A percentile compares a stretch with the other conserved stretches of the same genome.
Evolutionary conservation across 2,329 filamentous ascomycete genomes (phyloP).

Genomic region (Trichoderma guizhouense): DNA sequence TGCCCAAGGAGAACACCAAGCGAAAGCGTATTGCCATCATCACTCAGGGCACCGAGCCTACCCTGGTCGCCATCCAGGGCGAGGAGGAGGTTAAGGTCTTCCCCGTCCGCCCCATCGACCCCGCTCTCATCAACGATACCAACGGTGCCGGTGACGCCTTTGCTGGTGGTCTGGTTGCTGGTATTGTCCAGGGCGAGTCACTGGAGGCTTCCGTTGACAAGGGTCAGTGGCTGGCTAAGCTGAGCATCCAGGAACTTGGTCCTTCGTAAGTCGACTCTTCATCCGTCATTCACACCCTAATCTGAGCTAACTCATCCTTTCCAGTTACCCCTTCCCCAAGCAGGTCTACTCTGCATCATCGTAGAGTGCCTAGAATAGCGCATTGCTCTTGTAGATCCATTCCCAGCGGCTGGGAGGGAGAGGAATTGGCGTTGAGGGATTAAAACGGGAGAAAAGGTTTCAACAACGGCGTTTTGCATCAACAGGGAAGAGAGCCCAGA

Average conservation of each 20-base stretch:
- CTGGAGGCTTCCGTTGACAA: constrained; percentile 79
- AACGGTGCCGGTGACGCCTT: constrained; percentile 97
- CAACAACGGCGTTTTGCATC: constrained; percentile 51
- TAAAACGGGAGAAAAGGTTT: constrained; percentile 44
- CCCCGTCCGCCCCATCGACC: constrained; percentile 74
- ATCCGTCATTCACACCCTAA: neutral
- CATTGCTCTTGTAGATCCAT: constrained; percentile 27
- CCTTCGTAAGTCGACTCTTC: constrained; percentile 70
- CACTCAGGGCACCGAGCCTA: constrained; percentile 91
- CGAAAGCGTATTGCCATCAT: constrained; percentile 84
- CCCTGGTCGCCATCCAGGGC: constrained; percentile 75
- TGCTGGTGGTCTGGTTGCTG: constrained; percentile 88
- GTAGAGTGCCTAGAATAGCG: constrained; percentile 26
- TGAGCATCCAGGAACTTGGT: constrained; percentile 92
- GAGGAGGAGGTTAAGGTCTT: constrained; percentile 70
- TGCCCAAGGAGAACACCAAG: constrained; percentile 88
- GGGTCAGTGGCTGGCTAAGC: constrained; percentile 92
- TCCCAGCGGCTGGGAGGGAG: constrained; percentile 18
- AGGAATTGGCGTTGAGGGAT: constrained; percentile 42
- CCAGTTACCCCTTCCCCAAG: constrained; percentile 78
- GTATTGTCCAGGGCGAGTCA: constrained; percentile 78
- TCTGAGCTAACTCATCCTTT: constrained; percentile 2
- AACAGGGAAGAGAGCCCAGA: constrained; percentile 26
- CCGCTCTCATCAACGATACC: constrained; percentile 85
- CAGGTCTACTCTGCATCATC: constrained; percentile 62